Conservation (phyloP, 352 stramenopile species). For the Phytopythium sindhum region DNA sequence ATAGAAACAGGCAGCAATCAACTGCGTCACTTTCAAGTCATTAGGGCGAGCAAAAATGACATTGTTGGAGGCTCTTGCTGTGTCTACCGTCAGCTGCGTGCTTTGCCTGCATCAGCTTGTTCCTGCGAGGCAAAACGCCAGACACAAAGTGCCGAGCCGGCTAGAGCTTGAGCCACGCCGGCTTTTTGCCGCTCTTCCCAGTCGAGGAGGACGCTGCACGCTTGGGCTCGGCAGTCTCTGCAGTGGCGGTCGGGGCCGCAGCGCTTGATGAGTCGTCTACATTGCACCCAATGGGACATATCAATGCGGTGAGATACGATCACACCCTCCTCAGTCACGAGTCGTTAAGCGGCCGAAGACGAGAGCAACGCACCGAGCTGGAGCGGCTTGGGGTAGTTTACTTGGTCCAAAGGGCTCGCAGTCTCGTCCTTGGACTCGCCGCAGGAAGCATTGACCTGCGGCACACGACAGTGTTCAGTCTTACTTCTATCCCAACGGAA, state of each 20-base stretch:
- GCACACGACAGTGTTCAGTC: not conserved
- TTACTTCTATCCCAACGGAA: not conserved
- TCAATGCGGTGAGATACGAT: slow-evolving; percentile 7
- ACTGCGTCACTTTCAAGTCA: no score
- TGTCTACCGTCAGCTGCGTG: not conserved
- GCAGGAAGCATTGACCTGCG: slow-evolving; percentile 30
- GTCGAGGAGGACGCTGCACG: slow-evolving; percentile 16
- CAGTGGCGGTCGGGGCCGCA: slow-evolving; percentile 12
- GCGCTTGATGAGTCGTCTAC: slow-evolving; percentile 24
- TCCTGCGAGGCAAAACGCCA: not conserved
- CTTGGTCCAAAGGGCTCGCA: slow-evolving; percentile 16
- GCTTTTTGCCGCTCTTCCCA: slow-evolving; percentile 55
- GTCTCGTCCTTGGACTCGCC: slow-evolving; percentile 38
- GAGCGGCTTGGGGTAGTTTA: slow-evolving; percentile 45
- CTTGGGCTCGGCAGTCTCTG: slow-evolving; percentile 25
- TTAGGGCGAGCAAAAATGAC: no score
- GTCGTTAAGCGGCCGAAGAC: not conserved
- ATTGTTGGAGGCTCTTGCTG: not conserved
- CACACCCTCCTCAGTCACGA: not conserved
- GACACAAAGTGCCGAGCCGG: not conserved
- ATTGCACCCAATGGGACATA: slow-evolving; percentile 1
- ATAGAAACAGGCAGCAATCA: not conserved
- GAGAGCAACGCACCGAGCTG: slow-evolving; percentile 28
- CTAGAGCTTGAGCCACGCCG: slow-evolving; percentile 75
- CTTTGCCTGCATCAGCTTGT: not conserved